These are phyloP conservation scores for Citrus medica DNA, from an alignment of 345 rosid genomes.

Conservation along the genomic window DNA sequence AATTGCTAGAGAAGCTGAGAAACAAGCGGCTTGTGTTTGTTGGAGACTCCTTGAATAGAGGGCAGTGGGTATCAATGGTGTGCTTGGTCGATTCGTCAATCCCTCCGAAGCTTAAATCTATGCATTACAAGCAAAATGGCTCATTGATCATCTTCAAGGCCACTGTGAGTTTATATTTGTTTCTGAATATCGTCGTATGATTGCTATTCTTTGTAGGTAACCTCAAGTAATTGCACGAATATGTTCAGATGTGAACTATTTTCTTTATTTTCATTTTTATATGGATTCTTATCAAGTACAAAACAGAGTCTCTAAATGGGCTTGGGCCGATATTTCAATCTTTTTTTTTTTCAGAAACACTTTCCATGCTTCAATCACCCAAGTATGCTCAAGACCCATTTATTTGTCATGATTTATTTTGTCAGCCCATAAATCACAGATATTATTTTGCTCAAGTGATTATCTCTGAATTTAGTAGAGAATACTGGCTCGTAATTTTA, in stretches of 20 bases:
- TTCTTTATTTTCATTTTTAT: too few species aligned
- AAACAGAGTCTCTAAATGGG: neutral
- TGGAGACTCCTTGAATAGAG: constrained; percentile 87
- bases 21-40: constrained; percentile 89
- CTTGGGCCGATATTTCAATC: neutral
- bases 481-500: too few species aligned
- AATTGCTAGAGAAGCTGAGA: constrained; percentile 71
- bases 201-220: neutral
- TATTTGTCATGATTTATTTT: too few species aligned
- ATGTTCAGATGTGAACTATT: neutral
- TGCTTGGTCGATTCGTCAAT: constrained; percentile 72
- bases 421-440: too few species aligned
- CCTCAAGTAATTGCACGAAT: neutral
- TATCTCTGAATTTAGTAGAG: too few species aligned
- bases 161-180: constrained; percentile 22
- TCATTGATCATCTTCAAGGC: constrained; percentile 55
- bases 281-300: neutral
- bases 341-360: neutral
- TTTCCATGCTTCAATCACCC: neutral
- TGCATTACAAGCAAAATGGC: constrained; percentile 55
- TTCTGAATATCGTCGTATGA: neutral
- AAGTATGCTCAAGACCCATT: too few species aligned
- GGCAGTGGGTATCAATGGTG: constrained; percentile 93
- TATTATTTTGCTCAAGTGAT: too few species aligned
- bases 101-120: constrained; percentile 46